Evolutionary conservation across 805 yeast species (phyloP).

Genomic region (Candida insectalens): DNA sequence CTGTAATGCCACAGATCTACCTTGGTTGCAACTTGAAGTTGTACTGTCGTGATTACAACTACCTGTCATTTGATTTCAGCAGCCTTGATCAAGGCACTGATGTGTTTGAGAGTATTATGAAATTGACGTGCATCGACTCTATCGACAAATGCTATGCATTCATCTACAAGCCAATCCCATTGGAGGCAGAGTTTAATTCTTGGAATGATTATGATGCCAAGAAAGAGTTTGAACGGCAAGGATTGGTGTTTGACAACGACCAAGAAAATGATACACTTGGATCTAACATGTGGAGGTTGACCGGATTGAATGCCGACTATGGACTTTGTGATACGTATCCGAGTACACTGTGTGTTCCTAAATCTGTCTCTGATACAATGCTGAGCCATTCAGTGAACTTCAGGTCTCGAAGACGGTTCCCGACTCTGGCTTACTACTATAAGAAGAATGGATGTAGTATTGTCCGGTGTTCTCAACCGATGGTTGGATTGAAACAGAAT

Average conservation of each 20-base stretch:
- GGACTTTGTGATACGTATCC: constrained; percentile 75
- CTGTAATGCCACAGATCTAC: constrained; percentile 6
- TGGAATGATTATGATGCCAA: constrained; percentile 63
- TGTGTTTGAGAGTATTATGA: constrained; percentile 63
- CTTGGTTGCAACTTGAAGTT: constrained; percentile 51
- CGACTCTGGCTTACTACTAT: constrained; percentile 72
- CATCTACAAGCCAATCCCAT: constrained; percentile 62
- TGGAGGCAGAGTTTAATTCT: constrained; percentile 55
- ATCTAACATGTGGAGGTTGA: constrained; percentile 51
- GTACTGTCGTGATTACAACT: constrained; percentile 78
- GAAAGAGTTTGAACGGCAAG: constrained; percentile 69
- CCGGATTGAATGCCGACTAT: constrained; percentile 55
- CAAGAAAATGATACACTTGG: constrained; percentile 5
- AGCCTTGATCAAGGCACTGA: constrained; percentile 52
- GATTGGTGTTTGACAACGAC: constrained; percentile 21
- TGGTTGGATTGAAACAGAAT: constrained; percentile 81
- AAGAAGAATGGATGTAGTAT: constrained; percentile 64
- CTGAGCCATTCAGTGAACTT: constrained; percentile 76
- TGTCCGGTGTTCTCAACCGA: constrained; percentile 85
- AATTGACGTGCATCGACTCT: constrained; percentile 46
- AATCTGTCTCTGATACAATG: constrained; percentile 70
- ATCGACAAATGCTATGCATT: constrained; percentile 68
- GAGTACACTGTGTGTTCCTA: constrained; percentile 54
- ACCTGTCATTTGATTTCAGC: constrained; percentile 64
- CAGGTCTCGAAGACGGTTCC: constrained; percentile 79